These are phyloP conservation scores for Akanthomyces muscarius DNA, from an alignment of 2,329 filamentous ascomycete species.

Conservation along the genomic window DNA sequence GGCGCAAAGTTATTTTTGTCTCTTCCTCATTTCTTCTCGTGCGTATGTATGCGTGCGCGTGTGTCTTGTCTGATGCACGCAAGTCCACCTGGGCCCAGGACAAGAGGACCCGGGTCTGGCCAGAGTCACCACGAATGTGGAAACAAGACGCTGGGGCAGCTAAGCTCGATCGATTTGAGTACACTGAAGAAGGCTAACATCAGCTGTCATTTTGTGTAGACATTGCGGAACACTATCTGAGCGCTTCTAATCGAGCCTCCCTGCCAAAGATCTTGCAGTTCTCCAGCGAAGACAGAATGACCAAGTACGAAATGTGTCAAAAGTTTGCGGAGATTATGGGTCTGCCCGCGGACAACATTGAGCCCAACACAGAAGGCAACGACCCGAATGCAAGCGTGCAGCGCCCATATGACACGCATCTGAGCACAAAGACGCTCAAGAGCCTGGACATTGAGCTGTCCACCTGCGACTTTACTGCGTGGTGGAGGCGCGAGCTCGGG, in stretches of 20 bases:
- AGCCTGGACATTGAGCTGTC: slow-evolving; percentile 70
- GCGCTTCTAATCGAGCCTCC: slow-evolving; percentile 40
- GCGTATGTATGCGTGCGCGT: not conserved
- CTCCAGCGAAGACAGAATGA: slow-evolving; percentile 79
- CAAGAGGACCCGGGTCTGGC: too few relatives aligned
- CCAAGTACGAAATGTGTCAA: slow-evolving; percentile 86
- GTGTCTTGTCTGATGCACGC: not conserved
- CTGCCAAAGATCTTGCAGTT: slow-evolving; percentile 77
- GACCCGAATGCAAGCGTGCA: slow-evolving; percentile 68
- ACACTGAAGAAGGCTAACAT: not conserved
- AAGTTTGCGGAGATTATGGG: slow-evolving; percentile 76
- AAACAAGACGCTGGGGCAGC: not conserved
- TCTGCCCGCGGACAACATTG: slow-evolving; percentile 63
- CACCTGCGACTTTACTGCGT: slow-evolving; percentile 70
- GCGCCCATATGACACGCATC: slow-evolving; percentile 82
- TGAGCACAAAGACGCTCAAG: slow-evolving; percentile 70
- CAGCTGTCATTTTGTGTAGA: slow-evolving; percentile 42
- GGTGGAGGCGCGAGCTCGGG: slow-evolving; percentile 68
- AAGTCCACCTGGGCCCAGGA: not conserved
- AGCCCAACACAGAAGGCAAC: slow-evolving; percentile 66
- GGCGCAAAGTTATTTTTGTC: slow-evolving; percentile 4
- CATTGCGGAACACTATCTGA: slow-evolving; percentile 65
- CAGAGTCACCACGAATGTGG: not conserved
- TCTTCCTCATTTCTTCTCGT: slow-evolving; percentile 11
- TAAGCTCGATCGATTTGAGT: not conserved